A percentile compares a stretch with the other conserved stretches of the same genome.
Conservation (phyloP, 2,329 filamentous ascomycete species). For the Mycosphaerella arachidis region DNA sequence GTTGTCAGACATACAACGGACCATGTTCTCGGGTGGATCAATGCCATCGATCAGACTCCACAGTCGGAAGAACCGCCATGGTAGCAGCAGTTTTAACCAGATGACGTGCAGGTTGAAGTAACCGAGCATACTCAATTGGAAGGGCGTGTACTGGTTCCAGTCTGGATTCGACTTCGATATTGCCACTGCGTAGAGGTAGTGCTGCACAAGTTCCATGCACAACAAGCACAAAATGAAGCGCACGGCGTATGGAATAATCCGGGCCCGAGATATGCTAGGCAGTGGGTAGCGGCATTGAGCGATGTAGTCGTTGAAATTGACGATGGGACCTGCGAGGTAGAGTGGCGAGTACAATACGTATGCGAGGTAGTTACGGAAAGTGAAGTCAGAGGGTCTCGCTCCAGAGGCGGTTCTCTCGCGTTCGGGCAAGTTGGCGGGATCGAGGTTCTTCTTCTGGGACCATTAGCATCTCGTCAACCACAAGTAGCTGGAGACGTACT, state of each 20-base stretch:
- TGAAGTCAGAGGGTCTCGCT: slow-evolving; percentile 66
- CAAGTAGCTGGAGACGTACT: slow-evolving; percentile 53
- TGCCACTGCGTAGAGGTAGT: slow-evolving; percentile 89
- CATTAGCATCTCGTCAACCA: slow-evolving; percentile 53
- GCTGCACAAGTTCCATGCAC: slow-evolving; percentile 84
- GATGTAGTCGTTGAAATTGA: slow-evolving; percentile 98
- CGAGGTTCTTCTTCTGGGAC: slow-evolving; percentile 91
- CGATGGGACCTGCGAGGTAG: slow-evolving; percentile 85
- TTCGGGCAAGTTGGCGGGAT: slow-evolving; percentile 81
- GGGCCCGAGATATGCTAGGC: slow-evolving; percentile 60
- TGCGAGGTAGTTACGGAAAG: slow-evolving; percentile 80
- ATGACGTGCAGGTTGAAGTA: slow-evolving; percentile 97
- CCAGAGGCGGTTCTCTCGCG: slow-evolving; percentile 77
- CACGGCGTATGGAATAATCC: slow-evolving; percentile 75
- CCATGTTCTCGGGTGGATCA: slow-evolving; percentile 96
- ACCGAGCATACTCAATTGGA: slow-evolving; percentile 82
- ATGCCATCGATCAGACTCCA: slow-evolving; percentile 88
- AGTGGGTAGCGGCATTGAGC: slow-evolving; percentile 73
- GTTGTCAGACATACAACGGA: slow-evolving; percentile 92
- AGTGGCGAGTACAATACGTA: slow-evolving; percentile 89
- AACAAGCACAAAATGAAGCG: slow-evolving; percentile 78
- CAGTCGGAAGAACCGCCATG: slow-evolving; percentile 98
- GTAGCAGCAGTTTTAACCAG: slow-evolving; percentile 94
- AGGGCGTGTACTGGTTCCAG: slow-evolving; percentile 79
- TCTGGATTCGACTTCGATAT: slow-evolving; percentile 76